Base-by-base conservation (phyloP, 305 asterid species). In the Fraxinus angustifolia region DNA sequence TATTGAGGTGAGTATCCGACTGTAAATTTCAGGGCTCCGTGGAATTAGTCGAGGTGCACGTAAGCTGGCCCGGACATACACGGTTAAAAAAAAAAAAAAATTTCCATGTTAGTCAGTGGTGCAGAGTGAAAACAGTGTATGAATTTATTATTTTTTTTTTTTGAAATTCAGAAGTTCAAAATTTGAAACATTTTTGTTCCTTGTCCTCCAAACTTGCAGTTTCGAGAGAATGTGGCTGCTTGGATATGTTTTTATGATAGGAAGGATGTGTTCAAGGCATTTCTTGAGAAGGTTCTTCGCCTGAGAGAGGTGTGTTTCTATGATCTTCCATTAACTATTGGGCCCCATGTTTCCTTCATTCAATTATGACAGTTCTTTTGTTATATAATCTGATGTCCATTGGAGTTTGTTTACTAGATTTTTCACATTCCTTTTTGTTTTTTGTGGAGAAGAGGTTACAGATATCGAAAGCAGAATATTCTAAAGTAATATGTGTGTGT, bases 181-280 rank as follows among this genome's bases (percentile, higher is more conserved):
- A 4, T 68, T 23, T 71, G 38, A 53, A 34, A 19, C 23, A 12
- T 23, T 50, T 30, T 28, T 14, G 74, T 30, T 30, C 38, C 38
- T 68, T 28, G 74, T 68, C 10, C 74, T 6, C 83, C 75, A 38
- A 79, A 78, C 82, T 87, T 89, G 93, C 97, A 95, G 99, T 95
- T 95, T 86, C 94, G 99, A 83, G 99, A 95, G 90, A 95, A 94
- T 80, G 97, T 95, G 85, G 95, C 97, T 82, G 98, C 97, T 50
- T 95, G 99, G 99, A 88, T 88, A 79, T 93, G 98, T 90, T 95
- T 95, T 87, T 88, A 94, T 85, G 87, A 92, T 77, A 85, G 87
- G 77, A 91, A 90, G 85, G 98, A 94, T 81, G 85, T 84, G 92
- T 94, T 95, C 88, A 89, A 87, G 90, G 90, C 94, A 85, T 95